Base-by-base conservation (phyloP, 1,284 basidiomycete species). In the Malassezia slooffiae region DNA sequence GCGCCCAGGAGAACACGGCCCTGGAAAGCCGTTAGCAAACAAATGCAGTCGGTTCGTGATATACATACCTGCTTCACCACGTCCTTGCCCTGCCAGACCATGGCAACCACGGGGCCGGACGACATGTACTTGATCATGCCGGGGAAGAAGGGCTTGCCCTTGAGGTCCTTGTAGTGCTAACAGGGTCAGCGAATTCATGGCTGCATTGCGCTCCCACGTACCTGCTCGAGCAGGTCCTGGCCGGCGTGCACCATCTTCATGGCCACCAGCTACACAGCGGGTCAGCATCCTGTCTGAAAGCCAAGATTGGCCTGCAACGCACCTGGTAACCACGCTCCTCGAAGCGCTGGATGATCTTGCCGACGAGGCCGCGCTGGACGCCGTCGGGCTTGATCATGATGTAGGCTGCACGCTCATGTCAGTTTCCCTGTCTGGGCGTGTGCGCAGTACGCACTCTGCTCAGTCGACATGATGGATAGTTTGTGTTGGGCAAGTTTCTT, bases 1-100 rank as follows among this genome's bases (percentile, higher is more conserved):
- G 88, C 82, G 70, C 91, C 89, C 63, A 97, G 84, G 81, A 96
- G 88, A 71, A 73, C 78, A 74, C 89, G 87, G 62, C 89, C 89
- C 46, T 45, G 37, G 27, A 54, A 85, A 88, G 17, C 13, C 7
- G 12, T 26, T 12, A 12, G 24, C 24, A 26, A 6, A 26, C 10
- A 33, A 19, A 13, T 28, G 27, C 9, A 10, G 10, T n/a, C 27
- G n/a, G 27, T 9, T 33, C 16, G 31, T 8, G 16, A 33, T 8
- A 19, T 15, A 35, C 7, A 32, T 13, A 33, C 36, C 34, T 58
- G 58, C 57, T 61, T 64, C 38, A 68, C 63, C 38, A 62, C 62
- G 45, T 65, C 87, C 66, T 90, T 81, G 62, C 91, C 91, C 75
- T 95, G 79, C 80, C 88, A 95, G 67, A 91, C 91, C 81, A 95